Base-by-base conservation (phyloP, 2,329 filamentous ascomycete genomes). In the Diaporthe vexans region DNA sequence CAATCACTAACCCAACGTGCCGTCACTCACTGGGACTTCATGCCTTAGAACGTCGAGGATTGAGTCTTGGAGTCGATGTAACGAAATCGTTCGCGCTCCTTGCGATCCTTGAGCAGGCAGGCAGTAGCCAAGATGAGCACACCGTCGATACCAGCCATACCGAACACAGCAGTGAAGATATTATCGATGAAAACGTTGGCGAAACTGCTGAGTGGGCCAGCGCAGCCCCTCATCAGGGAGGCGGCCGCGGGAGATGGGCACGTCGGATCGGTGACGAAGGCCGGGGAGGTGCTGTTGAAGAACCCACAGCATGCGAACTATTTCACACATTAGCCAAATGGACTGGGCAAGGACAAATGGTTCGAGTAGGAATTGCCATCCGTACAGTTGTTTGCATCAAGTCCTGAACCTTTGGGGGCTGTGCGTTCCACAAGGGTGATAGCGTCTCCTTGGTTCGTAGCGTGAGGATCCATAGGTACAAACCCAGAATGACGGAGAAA, bases 291-390 rank as follows among this genome's bases (percentile, higher is more conserved):
- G 82, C 89, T 91, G 84, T 95, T 94, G 78, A 90, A 84, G 84
- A 94, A 97, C 76, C 94, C 94, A 79, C 94, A 97, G 89, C 94
- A 97, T 78, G 90, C 82, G 81, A 96, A 95, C 91, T 95, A 79
- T 78, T 43, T 76, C 78, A 79, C 78, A 78, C 76, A 71, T 77
- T 71, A 77, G 65, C 54, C 4, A 21, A n/a, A 8, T 57, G n/a
- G 4, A 2, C 13, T 17, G 8, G 10, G 17, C 13, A 17, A 21
- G 3, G 51, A 24, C 13, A 19, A 10, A 9, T 17, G 13, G 17
- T n/a, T 6, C 11, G 11, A 3, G 19, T 3, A 8, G 4, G 46
- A 29, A 29, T 59, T 35, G 35, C 8, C 19, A 26, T 15, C 83
- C 89, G 71, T 84, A 94, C 93, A 80, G 89, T 87, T 78, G 90